Evolutionary conservation across 208 protist genomes (phyloP).

Genomic region (Trypanosoma rangeli): DNA sequence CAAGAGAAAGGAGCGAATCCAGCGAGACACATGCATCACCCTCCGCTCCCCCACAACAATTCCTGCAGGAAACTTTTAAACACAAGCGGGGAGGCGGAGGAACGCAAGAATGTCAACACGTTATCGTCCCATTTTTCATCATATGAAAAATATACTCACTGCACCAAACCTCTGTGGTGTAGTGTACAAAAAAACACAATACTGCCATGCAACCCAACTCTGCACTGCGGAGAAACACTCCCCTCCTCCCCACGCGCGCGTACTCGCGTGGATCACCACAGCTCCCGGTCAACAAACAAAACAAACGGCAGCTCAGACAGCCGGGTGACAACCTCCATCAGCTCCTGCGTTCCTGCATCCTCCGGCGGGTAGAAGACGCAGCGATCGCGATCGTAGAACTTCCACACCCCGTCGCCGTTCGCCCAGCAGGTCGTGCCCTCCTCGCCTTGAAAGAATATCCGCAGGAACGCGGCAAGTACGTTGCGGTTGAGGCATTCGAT

Average conservation of each 20-base stretch:
- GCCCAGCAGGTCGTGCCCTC: slow-evolving; percentile 21
- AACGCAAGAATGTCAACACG: neutral
- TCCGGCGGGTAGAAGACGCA: slow-evolving; percentile 34
- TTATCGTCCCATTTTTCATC: no score
- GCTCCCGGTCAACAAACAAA: slow-evolving; percentile 39
- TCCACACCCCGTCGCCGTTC: slow-evolving; percentile 34
- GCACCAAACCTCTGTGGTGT: no score
- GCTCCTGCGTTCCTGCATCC: slow-evolving; percentile 21
- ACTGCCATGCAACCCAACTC: neutral
- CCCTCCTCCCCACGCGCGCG: neutral
- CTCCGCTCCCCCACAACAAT: neutral
- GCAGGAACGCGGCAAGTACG: slow-evolving; percentile 36
- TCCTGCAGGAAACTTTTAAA: slow-evolving; percentile 3
- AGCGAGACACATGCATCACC: slow-evolving; percentile 1
- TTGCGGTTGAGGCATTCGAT: slow-evolving; percentile 47
- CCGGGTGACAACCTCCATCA: slow-evolving; percentile 34
- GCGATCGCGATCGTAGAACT: slow-evolving; percentile 34
- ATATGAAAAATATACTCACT: no score
- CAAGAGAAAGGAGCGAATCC: slow-evolving; percentile 14
- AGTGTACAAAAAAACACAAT: neutral
- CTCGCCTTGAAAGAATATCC: slow-evolving; percentile 32
- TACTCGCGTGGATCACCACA: slow-evolving; percentile 24
- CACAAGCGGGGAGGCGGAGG: neutral
- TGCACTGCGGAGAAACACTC: neutral
- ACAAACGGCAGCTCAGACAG: slow-evolving; percentile 48